Evolutionary conservation across 495 filamentous ascomycete species (phyloP).

Genomic region (Lepraria neglecta): DNA sequence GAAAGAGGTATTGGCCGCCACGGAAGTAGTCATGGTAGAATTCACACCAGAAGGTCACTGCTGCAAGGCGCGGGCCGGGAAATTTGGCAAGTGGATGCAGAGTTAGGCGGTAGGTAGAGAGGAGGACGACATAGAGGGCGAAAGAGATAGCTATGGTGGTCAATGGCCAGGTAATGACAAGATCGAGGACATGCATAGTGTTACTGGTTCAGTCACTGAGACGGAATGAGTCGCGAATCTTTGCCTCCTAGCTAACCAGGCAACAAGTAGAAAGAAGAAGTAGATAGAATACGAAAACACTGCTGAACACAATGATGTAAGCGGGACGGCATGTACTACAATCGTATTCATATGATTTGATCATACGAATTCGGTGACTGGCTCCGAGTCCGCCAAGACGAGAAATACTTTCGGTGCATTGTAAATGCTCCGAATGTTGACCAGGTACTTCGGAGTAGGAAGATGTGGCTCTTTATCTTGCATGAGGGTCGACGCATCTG

Average conservation of each 20-base stretch:
- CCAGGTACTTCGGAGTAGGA: background rate
- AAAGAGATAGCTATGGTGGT: background rate
- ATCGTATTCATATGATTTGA: too few relatives aligned
- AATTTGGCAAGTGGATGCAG: constrained; percentile 32
- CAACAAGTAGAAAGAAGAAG: background rate
- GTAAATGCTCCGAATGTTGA: background rate
- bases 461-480: background rate
- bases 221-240: background rate
- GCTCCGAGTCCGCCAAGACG: constrained; percentile 1
- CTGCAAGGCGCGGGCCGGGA: constrained; percentile 33
- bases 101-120: constrained; percentile 30
- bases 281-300: background rate
- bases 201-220: background rate
- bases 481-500: background rate
- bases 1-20: constrained; percentile 22
- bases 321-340: background rate
- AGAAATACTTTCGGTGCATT: constrained; percentile 1
- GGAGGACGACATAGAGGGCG: constrained; percentile 8
- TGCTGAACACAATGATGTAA: background rate
- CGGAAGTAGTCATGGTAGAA: constrained; percentile 28
- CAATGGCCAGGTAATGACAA: too few relatives aligned
- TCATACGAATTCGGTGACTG: background rate
- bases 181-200: background rate
- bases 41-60: constrained; percentile 32
- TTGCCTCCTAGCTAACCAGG: background rate